Percentiles rank a stretch among this genome's conserved stretches.
Conservation (phyloP, 148 eudicot genomes). For the Cornus controversa region DNA sequence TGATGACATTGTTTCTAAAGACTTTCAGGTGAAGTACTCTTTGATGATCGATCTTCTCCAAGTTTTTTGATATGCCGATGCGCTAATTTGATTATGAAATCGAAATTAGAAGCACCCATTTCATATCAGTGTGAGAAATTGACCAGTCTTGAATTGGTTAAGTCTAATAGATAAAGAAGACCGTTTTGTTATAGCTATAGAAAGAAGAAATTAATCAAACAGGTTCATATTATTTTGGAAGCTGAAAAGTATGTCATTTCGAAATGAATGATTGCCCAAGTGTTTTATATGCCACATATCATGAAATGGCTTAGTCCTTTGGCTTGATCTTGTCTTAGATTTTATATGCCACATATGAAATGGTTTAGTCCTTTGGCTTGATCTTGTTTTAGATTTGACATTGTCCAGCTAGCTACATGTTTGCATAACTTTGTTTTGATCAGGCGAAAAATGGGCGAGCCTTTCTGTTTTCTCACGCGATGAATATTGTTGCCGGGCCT, state of each 20-base stretch:
- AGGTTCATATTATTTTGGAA: too few relatives aligned
- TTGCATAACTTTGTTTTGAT: not conserved
- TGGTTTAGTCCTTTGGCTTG: too few relatives aligned
- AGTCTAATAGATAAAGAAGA: too few relatives aligned
- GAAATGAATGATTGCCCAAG: too few relatives aligned
- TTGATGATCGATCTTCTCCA: not conserved
- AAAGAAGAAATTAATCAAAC: too few relatives aligned
- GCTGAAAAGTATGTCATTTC: not conserved
- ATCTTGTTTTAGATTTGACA: too few relatives aligned
- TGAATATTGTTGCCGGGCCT: constrained; percentile 54
- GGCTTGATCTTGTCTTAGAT: too few relatives aligned
- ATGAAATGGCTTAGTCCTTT: too few relatives aligned
- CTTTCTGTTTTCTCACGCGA: constrained; percentile 63
- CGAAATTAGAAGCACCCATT: not conserved
- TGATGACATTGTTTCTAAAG: constrained; percentile 63
- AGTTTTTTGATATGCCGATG: not conserved
- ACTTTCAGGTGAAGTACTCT: constrained; percentile 47
- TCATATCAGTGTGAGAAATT: not conserved
- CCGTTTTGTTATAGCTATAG: too few relatives aligned
- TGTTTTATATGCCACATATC: not conserved
- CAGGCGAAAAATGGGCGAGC: constrained; percentile 65
- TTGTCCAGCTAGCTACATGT: too few relatives aligned
- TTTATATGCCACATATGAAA: too few relatives aligned
- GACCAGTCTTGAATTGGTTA: not conserved
- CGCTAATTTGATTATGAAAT: not conserved